Evolutionary conservation across 352 stramenopile genomes (phyloP), one percentile per base, ranked within the genome.

Genomic region (Pythium phragmitis): DNA sequence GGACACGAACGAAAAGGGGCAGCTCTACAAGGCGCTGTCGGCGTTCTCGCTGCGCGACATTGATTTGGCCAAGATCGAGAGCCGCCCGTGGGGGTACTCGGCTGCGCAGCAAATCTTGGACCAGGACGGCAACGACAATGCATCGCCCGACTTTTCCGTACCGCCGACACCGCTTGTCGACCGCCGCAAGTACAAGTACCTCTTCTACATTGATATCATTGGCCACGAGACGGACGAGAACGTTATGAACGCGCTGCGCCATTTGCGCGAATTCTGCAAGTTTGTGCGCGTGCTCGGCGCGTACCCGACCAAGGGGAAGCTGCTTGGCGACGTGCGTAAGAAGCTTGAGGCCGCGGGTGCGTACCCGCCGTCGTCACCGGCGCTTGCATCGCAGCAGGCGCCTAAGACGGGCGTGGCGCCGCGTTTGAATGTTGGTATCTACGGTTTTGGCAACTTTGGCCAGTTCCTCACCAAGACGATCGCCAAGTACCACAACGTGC

Each of bases 401-500:
- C 39, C 70, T n/a, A 64, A 75, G 30, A 43, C 68, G 21, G 46
- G 55, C 1, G 46, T 67, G 12, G 60, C 65, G 37, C 53, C 65
- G 57, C 87, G 90, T 2, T 81, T 99, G 36, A 97, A 88, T 49
- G 98, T 99, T 65, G 97, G 96, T 36, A 91, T 99, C 43, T 89
- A 99, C 56, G 96, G 96, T 4, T 99, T 99, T 69, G 94, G 97
- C 42, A 95, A 98, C 69, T 99, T 99, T 74, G 97, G 96, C 33
- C 97, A 99, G 80, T 99, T 99, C 76, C 91, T 99, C 60, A 89
- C 90, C n/a, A 94, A 94, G 79, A 97, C 87, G 9, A 98, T 99
- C 74, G 68, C 82, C 39, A 97, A 97, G 73, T 87, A 96, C 63
- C 90, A 96, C 59, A 73, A 80, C 1, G 89, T 98, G 42, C 85